These are phyloP conservation scores for Mucuna pruriens DNA, from an alignment of 306 rosid genomes.

Conservation along the genomic window DNA sequence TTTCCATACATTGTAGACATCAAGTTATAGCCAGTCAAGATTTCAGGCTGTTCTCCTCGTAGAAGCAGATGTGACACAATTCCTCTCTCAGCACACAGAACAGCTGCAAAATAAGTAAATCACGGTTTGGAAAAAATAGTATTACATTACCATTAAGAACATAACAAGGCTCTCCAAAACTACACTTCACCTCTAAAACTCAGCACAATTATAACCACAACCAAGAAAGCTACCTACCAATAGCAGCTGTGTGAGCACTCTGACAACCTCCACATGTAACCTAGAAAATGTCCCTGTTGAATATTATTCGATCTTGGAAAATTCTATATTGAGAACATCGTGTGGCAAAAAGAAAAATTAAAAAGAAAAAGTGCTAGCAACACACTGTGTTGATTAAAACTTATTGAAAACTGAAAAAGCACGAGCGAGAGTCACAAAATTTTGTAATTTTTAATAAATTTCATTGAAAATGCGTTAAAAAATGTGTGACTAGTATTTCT, in stretches of 20 bases:
- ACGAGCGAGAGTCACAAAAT: too few relatives aligned
- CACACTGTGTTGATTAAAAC: too few relatives aligned
- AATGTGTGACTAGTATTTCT: too few relatives aligned
- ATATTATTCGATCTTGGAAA: conserved; percentile 42
- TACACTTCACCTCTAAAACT: background rate
- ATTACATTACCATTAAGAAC: background rate
- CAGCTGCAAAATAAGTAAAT: conserved; percentile 63
- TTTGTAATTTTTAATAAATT: too few relatives aligned
- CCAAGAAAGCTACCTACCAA: conserved; percentile 61
- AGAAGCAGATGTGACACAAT: conserved; percentile 77
- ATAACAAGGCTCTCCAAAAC: conserved; percentile 16
- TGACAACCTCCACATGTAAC: conserved; percentile 99
- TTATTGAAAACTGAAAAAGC: too few relatives aligned
- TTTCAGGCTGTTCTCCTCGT: conserved; percentile 90
- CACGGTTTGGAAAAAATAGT: conserved; percentile 17
- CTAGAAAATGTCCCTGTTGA: conserved; percentile 53
- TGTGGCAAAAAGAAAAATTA: background rate
- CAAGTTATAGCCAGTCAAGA: conserved; percentile 89
- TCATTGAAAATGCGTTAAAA: too few relatives aligned
- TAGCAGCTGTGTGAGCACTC: conserved; percentile 92
- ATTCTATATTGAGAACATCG: conserved; percentile 31
- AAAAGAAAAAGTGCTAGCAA: too few relatives aligned
- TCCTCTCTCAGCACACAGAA: conserved; percentile 89
- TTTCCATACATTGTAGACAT: conserved; percentile 87
- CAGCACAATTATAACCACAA: conserved; percentile 2